phyloP scores from a whole-genome alignment of 2,329 filamentous ascomycete species.

The Lomentospora prolificans region DNA sequence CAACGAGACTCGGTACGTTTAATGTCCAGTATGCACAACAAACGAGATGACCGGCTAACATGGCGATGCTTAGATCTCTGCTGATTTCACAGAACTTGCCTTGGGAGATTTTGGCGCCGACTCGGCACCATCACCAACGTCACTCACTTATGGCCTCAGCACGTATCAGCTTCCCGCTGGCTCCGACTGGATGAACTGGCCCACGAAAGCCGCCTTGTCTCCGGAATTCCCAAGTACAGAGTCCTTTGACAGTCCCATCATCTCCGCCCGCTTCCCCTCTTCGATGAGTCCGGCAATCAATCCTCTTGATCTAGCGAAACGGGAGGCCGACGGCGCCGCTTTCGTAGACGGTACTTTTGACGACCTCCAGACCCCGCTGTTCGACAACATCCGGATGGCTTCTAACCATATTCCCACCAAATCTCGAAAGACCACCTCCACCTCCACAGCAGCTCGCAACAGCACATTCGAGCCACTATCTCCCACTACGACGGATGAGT shows the following conservation, averaged over 20 bases:
- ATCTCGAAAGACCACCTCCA: constrained; percentile 2
- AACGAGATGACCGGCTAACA: not conserved
- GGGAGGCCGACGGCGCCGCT: constrained; percentile 12
- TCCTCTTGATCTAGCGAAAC: constrained; percentile 20
- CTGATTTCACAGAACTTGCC: constrained; percentile 12
- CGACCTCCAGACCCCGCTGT: constrained; percentile 16
- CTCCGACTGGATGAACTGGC: constrained; percentile 19
- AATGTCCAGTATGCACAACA: not conserved
- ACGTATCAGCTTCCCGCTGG: constrained; percentile 18
- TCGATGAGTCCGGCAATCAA: constrained; percentile 23
- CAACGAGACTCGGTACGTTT: constrained; percentile 1
- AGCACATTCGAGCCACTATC: constrained; percentile 10
- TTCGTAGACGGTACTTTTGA: constrained; percentile 17
- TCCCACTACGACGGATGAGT: constrained; percentile 4
- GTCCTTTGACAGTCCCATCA: constrained; percentile 19
- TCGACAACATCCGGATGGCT: constrained; percentile 14
- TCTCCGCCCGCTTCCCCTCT: constrained; percentile 17
- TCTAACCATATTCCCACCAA: constrained; percentile 2
- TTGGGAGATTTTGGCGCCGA: constrained; percentile 23
- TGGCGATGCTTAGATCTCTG: not conserved
- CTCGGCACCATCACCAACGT: constrained; percentile 23
- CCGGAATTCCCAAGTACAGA: constrained; percentile 20
- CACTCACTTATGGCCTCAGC: constrained; percentile 20
- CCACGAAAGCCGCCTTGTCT: constrained; percentile 18
- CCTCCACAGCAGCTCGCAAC: constrained; percentile 3